Evolutionary conservation across 495 filamentous ascomycete genomes (phyloP).

Genomic region (Lophiotrema nucula): DNA sequence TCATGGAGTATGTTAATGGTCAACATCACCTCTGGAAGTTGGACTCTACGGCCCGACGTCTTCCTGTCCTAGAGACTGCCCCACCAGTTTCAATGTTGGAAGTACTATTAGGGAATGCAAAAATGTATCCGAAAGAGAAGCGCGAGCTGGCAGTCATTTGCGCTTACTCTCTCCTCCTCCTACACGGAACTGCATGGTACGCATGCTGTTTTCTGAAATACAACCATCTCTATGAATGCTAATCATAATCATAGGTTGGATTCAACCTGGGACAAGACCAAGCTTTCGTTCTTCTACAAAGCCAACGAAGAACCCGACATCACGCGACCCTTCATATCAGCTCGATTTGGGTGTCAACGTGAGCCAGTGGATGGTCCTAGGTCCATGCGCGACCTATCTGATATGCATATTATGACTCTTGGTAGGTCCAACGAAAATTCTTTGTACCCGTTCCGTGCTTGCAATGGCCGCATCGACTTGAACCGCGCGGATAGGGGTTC

Average conservation of each 20-base stretch:
- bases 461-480: no score
- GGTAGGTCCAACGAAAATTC: no score
- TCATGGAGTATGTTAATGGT: conserved; percentile 2
- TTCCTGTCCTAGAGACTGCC: neutral
- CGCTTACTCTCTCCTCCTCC: conserved; percentile 3
- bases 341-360: neutral
- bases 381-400: no score
- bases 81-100: neutral
- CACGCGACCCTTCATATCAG: conserved; percentile 3
- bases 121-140: neutral
- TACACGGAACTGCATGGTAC: conserved; percentile 4
- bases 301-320: neutral
- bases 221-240: no score
- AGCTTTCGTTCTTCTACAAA: conserved; percentile 8
- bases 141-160: conserved; percentile 4
- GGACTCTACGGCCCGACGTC: neutral
- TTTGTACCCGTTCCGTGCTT: no score
- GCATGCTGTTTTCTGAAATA: no score
- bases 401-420: no score
- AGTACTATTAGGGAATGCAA: neutral
- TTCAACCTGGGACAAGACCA: neutral
- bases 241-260: no score
- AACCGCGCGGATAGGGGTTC: no score
- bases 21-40: conserved; percentile 2
- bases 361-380: neutral